Conservation (phyloP, 441 rosid species). For the Populus trichocarpa region DNA sequence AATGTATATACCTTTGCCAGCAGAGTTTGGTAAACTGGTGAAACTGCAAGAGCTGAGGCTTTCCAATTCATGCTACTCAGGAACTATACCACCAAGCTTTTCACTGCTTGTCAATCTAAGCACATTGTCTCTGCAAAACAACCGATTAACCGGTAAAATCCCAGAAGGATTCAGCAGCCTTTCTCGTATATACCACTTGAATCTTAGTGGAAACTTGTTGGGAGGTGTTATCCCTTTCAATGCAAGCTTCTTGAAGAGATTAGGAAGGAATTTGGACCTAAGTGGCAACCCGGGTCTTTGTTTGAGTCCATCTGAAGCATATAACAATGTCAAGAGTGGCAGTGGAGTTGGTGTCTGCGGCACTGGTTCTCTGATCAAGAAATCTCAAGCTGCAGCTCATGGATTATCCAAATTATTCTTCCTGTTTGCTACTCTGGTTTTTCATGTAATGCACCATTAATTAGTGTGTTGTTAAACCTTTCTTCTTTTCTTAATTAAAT, state of each 20-base stretch:
- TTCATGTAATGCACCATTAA: constrained; percentile 26
- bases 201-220: constrained; percentile 64
- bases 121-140: constrained; percentile 76
- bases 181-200: constrained; percentile 71
- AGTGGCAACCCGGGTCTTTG: constrained; percentile 77
- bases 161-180: constrained; percentile 48
- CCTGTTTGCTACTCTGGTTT: constrained; percentile 27
- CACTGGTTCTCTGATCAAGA: constrained; percentile 33
- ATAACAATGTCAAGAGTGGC: constrained; percentile 45
- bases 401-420: constrained; percentile 25
- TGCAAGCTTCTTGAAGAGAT: constrained; percentile 51
- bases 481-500: not conserved
- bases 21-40: constrained; percentile 46
- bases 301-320: constrained; percentile 56
- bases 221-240: constrained; percentile 71
- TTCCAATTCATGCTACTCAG: constrained; percentile 67
- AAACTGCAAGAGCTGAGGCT: constrained; percentile 79
- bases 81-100: constrained; percentile 57
- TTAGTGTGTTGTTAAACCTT: constrained; percentile 12
- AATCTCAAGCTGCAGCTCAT: constrained; percentile 39
- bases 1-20: constrained; percentile 54
- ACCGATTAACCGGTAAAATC: constrained; percentile 67
- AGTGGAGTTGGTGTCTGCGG: constrained; percentile 59
- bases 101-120: constrained; percentile 55
- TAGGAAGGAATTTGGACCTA: constrained; percentile 79